phyloP scores from a whole-genome alignment of 2,329 filamentous ascomycete species.

The Fusarium algeriense region DNA sequence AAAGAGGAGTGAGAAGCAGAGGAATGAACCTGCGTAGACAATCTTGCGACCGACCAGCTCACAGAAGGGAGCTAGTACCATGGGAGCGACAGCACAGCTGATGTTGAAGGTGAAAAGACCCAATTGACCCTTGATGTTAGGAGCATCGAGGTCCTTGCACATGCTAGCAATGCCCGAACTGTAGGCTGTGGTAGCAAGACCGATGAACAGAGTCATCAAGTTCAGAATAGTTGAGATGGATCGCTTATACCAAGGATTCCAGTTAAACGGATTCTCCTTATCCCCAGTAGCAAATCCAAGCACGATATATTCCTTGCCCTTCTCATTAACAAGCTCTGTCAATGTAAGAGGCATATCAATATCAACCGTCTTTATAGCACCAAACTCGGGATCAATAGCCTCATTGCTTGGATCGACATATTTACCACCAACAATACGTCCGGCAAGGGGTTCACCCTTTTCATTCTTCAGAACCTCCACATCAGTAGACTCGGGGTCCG shows the following conservation, averaged over 20 bases:
- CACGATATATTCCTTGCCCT: slow-evolving; percentile 40
- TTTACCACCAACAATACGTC: slow-evolving; percentile 40
- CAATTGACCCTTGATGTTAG: slow-evolving; percentile 38
- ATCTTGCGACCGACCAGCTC: slow-evolving; percentile 40
- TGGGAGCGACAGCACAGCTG: slow-evolving; percentile 39
- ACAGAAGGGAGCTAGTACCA: slow-evolving; percentile 38
- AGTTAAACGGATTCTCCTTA: slow-evolving; percentile 42
- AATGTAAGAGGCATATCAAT: slow-evolving; percentile 40
- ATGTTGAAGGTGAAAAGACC: slow-evolving; percentile 43
- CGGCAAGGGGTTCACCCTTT: slow-evolving; percentile 23
- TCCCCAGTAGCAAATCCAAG: slow-evolving; percentile 40
- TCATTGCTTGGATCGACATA: slow-evolving; percentile 35
- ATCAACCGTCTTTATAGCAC: slow-evolving; percentile 37
- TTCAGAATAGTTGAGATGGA: slow-evolving; percentile 42
- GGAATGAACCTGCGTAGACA: slow-evolving; percentile 35
- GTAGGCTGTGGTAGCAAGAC: slow-evolving; percentile 39
- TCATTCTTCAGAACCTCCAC: slow-evolving; percentile 33
- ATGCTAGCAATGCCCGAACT: slow-evolving; percentile 40
- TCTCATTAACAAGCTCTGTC: slow-evolving; percentile 32
- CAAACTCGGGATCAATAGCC: slow-evolving; percentile 30
- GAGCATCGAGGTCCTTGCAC: slow-evolving; percentile 29
- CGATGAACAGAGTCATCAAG: slow-evolving; percentile 41
- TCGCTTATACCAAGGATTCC: slow-evolving; percentile 43
- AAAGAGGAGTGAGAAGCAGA: slow-evolving; percentile 40
- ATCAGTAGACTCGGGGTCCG: slow-evolving; percentile 33